Evolutionary conservation across 2,329 filamentous ascomycete genomes (phyloP).

Genomic region (Byssoonygena ceratinophila): DNA sequence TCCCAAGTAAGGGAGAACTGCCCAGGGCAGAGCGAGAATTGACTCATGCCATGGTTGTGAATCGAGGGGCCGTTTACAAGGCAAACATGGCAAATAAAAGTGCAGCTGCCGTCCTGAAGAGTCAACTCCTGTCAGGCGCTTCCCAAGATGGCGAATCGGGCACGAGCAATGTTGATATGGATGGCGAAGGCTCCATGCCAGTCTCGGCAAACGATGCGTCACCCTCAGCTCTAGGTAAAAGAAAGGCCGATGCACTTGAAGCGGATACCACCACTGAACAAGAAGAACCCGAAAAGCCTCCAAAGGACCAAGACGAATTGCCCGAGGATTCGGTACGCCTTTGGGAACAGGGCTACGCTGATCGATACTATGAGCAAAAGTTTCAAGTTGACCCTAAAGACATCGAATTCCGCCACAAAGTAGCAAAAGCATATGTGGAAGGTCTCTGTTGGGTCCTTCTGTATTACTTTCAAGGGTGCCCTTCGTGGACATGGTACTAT

Average conservation of each 20-base stretch:
- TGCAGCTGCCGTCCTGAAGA: conserved; percentile 78
- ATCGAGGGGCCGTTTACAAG: conserved; percentile 54
- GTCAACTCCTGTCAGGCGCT: conserved; percentile 51
- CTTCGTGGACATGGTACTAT: conserved; percentile 99
- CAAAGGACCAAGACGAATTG: conserved; percentile 47
- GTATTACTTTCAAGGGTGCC: conserved; percentile 97
- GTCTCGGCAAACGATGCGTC: conserved; percentile 20
- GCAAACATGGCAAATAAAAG: conserved; percentile 84
- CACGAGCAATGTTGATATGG: conserved; percentile 20
- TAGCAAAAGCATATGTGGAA: conserved; percentile 85
- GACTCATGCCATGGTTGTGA: conserved; percentile 82
- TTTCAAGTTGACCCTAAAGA: conserved; percentile 76
- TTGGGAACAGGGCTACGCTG: conserved; percentile 92
- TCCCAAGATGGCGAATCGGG: conserved; percentile 18
- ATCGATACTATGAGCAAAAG: conserved; percentile 95
- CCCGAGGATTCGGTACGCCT: conserved; percentile 73
- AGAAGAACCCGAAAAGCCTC: conserved; percentile 51
- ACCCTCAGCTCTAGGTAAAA: conserved; percentile 29
- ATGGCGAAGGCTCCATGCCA: conserved; percentile 20
- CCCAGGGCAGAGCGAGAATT: conserved; percentile 50
- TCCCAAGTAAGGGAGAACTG: conserved; percentile 45
- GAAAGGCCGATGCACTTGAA: conserved; percentile 63
- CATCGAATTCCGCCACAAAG: conserved; percentile 74
- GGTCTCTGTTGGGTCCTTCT: conserved; percentile 89
- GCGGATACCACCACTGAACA: conserved; percentile 40